Percentiles rank a stretch among this genome's conserved stretches.
phyloP scores from a whole-genome alignment of 1,139 yeast genomes.

The Blastobotrys aristatus region DNA sequence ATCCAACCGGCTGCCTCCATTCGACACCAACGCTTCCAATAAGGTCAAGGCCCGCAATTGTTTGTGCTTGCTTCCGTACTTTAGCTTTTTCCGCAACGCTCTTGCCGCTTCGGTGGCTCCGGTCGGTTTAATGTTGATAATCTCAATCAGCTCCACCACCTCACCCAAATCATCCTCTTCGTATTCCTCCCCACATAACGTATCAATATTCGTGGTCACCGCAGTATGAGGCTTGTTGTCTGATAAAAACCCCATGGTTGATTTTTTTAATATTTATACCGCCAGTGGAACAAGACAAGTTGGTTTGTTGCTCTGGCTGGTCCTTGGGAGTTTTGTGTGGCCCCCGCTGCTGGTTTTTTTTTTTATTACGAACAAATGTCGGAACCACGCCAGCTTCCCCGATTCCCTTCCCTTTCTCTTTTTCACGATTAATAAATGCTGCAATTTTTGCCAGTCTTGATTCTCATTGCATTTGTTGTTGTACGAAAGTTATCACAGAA shows the following conservation, averaged over 20 bases:
- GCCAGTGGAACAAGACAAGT: background rate
- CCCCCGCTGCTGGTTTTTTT: background rate
- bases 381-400: too few relatives aligned
- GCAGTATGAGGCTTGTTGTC: slow-evolving; percentile 46
- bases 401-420: too few relatives aligned
- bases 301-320: background rate
- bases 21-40: slow-evolving; percentile 69
- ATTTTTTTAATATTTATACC: background rate
- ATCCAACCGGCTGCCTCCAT: slow-evolving; percentile 52
- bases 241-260: slow-evolving; percentile 36
- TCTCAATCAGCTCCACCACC: slow-evolving; percentile 43
- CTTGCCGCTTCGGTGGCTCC: slow-evolving; percentile 83
- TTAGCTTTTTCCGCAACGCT: slow-evolving; percentile 79
- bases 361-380: too few relatives aligned
- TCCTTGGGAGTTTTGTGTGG: too few relatives aligned
- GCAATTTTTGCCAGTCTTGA: background rate
- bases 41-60: slow-evolving; percentile 64
- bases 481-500: background rate
- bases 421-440: background rate
- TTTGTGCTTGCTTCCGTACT: slow-evolving; percentile 65
- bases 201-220: slow-evolving; percentile 45
- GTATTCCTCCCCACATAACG: slow-evolving; percentile 37
- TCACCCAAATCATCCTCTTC: slow-evolving; percentile 39
- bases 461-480: background rate
- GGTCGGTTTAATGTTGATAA: slow-evolving; percentile 40